Percentiles rank a stretch among this genome's conserved stretches.
Evolutionary conservation across 129 eudicot genomes (phyloP).

Genomic region (Saussurea involucrata): DNA sequence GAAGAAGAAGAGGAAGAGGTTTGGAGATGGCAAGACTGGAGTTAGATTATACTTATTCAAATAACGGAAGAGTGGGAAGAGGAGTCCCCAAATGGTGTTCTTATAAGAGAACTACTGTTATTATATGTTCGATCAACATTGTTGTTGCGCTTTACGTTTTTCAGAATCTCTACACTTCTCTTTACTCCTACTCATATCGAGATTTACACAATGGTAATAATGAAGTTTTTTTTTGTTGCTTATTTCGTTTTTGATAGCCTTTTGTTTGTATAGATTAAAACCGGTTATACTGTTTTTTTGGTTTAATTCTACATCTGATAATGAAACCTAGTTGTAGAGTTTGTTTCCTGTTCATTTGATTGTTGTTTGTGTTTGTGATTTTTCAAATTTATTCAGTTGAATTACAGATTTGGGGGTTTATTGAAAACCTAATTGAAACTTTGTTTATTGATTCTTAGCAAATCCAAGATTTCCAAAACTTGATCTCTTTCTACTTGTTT

Average conservation of each 20-base stretch:
- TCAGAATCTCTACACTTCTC: slow-evolving; percentile 60
- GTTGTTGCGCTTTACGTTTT: slow-evolving; percentile 79
- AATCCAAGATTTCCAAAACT: not conserved
- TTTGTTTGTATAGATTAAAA: not conserved
- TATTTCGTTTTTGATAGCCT: not conserved
- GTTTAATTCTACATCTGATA: not conserved
- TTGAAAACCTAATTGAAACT: not conserved
- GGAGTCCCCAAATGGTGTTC: slow-evolving; percentile 61
- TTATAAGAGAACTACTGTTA: slow-evolving; percentile 67
- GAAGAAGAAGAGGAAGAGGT: slow-evolving; percentile 14
- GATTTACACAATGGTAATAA: slow-evolving; percentile 49
- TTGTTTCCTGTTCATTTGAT: not conserved
- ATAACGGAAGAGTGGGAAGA: slow-evolving; percentile 24
- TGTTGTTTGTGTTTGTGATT: not conserved
- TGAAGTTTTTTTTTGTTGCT: not conserved
- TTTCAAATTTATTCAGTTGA: not conserved
- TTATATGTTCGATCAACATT: slow-evolving; percentile 77
- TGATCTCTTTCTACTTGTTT: not conserved
- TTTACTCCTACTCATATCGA: slow-evolving; percentile 55
- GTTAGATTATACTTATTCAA: slow-evolving; percentile 43
- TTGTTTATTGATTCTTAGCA: slow-evolving; percentile 5
- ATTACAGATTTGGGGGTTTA: not conserved
- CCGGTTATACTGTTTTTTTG: not conserved
- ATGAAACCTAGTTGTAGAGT: not conserved
- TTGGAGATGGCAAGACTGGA: slow-evolving; percentile 67